Conservation (phyloP, 495 filamentous ascomycete genomes). For the Podospora sp. region DNA sequence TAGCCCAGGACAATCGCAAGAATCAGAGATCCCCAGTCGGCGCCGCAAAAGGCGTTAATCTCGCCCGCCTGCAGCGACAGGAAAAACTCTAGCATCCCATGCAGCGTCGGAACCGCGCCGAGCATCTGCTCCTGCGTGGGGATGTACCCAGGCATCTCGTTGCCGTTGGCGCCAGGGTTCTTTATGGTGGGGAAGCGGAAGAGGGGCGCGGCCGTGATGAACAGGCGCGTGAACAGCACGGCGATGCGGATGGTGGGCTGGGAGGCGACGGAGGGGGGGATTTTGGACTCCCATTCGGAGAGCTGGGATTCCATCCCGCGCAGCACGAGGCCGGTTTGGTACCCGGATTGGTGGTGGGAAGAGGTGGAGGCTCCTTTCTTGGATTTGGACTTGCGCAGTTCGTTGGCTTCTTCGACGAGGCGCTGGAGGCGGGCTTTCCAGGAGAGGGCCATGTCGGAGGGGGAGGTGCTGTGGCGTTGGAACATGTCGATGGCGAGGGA, state of each 20-base stretch:
- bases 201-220: conserved; percentile 41
- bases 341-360: conserved; percentile 35
- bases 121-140: conserved; percentile 24
- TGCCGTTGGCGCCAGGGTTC: conserved; percentile 6
- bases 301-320: conserved; percentile 48
- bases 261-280: conserved; percentile 32
- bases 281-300: conserved; percentile 40
- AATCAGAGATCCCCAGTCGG: conserved; percentile 42
- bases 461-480: conserved; percentile 31
- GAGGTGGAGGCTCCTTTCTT: neutral
- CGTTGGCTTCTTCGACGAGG: conserved; percentile 41
- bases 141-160: conserved; percentile 10
- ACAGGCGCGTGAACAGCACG: conserved; percentile 39
- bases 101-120: conserved; percentile 24
- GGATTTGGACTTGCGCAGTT: conserved; percentile 33
- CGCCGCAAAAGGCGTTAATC: conserved; percentile 37
- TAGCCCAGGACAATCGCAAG: conserved; percentile 43
- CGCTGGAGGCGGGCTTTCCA: conserved; percentile 47
- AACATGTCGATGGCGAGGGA: conserved; percentile 40
- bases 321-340: conserved; percentile 44
- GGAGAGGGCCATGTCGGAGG: conserved; percentile 42
- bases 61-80: conserved; percentile 24
- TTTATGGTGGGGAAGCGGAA: conserved; percentile 31
- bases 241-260: conserved; percentile 36
- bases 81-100: conserved; percentile 36